These are phyloP conservation scores for Eustoma russellianum DNA, from an alignment of 257 asterid genomes.

Conservation along the genomic window DNA sequence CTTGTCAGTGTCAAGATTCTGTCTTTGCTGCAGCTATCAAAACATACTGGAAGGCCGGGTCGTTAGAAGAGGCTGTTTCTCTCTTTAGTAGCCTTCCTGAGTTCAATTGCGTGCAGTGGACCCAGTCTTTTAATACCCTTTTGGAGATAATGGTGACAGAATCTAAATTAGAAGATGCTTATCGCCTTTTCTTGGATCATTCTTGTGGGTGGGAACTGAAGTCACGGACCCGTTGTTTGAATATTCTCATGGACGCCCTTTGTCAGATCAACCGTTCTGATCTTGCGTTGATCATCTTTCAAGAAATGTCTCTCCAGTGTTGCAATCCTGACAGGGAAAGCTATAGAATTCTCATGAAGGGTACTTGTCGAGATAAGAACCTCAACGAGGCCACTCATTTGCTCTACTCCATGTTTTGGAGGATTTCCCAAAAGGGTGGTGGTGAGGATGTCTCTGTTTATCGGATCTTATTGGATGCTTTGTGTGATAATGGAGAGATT, in stretches of 20 bases:
- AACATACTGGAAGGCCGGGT: conserved; percentile 46
- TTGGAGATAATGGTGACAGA: conserved; percentile 70
- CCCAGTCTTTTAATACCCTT: conserved; percentile 58
- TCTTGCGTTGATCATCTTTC: conserved; percentile 65
- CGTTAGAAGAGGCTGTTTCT: conserved; percentile 66
- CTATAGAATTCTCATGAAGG: conserved; percentile 67
- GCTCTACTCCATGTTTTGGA: conserved; percentile 66
- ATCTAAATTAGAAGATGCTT: conserved; percentile 41
- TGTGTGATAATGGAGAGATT: conserved; percentile 65
- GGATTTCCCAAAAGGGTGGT: conserved; percentile 72
- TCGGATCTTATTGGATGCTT: conserved; percentile 57
- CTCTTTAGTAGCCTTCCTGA: conserved; percentile 57
- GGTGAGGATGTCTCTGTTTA: conserved; percentile 68
- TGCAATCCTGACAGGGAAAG: conserved; percentile 70
- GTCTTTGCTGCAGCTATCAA: conserved; percentile 48
- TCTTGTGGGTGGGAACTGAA: conserved; percentile 75
- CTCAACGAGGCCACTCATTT: conserved; percentile 74
- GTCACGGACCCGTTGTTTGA: conserved; percentile 54
- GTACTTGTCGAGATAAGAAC: conserved; percentile 65
- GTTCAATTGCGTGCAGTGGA: conserved; percentile 75
- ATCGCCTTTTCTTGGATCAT: conserved; percentile 58
- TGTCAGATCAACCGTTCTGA: conserved; percentile 60
- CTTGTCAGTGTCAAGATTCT: conserved; percentile 69
- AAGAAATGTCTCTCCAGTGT: conserved; percentile 68
- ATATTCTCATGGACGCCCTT: conserved; percentile 54